A percentile compares a stretch with the other conserved stretches of the same genome.
phyloP scores from a whole-genome alignment of 139 green algal genomes.

The Parachlorella kessleri region DNA sequence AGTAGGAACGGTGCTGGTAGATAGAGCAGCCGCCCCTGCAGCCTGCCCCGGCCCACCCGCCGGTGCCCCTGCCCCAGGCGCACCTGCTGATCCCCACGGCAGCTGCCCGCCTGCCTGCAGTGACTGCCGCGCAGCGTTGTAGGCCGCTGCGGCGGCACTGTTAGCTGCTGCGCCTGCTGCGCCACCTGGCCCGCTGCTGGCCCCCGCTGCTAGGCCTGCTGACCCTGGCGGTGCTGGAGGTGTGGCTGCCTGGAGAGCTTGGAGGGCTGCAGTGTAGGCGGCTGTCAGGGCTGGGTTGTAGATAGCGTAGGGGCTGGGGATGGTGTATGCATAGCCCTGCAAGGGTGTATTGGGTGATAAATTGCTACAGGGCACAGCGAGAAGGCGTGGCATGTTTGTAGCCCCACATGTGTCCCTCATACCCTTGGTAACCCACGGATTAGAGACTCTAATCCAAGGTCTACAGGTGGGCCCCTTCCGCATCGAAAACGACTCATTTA shows the following conservation, averaged over 20 bases:
- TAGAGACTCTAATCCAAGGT: no score
- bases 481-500: no score
- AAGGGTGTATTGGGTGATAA: no score
- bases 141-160: neutral
- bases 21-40: neutral
- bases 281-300: slow-evolving; percentile 27
- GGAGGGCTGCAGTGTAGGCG: slow-evolving; percentile 40
- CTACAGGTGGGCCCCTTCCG: no score
- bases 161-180: neutral
- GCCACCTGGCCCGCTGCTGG: no score
- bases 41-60: neutral
- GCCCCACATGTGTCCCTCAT: no score
- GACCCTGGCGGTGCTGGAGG: neutral
- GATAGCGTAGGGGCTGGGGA: slow-evolving; percentile 5
- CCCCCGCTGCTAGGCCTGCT: neutral
- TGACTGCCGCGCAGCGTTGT: neutral
- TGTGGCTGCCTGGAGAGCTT: slow-evolving; percentile 31
- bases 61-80: no score
- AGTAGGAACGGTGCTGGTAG: no score
- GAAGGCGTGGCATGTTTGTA: no score
- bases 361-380: no score
- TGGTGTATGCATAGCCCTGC: neutral
- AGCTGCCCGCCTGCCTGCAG: neutral
- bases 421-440: no score
- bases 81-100: neutral